A percentile compares a stretch with the other conserved stretches of the same genome.
Evolutionary conservation across 345 rosid species (phyloP).

Genomic region (Nasturtium officinale): DNA sequence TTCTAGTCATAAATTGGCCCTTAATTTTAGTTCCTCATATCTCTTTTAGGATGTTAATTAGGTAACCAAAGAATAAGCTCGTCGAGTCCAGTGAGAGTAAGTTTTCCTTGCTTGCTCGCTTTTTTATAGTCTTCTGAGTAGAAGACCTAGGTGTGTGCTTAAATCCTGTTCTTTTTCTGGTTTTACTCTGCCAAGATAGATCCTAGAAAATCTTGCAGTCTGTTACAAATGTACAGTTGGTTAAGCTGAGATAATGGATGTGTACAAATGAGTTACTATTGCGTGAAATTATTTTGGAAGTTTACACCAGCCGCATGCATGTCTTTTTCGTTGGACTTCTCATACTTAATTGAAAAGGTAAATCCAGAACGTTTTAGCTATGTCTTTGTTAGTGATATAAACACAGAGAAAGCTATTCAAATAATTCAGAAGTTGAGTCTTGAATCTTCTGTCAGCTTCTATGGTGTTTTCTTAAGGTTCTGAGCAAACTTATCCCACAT

Average conservation of each 20-base stretch:
- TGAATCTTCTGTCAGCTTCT: conserved; percentile 21
- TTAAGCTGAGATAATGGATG: conserved; percentile 43
- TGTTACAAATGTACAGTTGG: conserved; percentile 46
- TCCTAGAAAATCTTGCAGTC: conserved; percentile 40
- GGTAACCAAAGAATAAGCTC: conserved; percentile 44
- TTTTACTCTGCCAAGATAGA: conserved; percentile 44
- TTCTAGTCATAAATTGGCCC: conserved; percentile 37
- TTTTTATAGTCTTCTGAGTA: conserved; percentile 33
- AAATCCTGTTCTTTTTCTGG: conserved; percentile 24
- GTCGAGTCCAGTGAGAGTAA: conserved; percentile 35
- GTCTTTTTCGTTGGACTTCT: conserved; percentile 4
- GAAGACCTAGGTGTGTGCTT: conserved; percentile 35
- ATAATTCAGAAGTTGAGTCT: conserved; percentile 31
- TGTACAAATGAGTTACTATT: conserved; percentile 40
- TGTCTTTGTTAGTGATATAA: conserved; percentile 8
- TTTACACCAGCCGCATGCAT: conserved; percentile 29
- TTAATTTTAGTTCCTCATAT: conserved; percentile 33
- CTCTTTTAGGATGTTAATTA: conserved; percentile 39
- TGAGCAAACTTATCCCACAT: conserved; percentile 28
- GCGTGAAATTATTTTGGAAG: conserved; percentile 35
- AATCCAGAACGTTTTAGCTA: conserved; percentile 1
- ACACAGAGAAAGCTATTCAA: not conserved
- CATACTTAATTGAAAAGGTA: conserved; percentile 6
- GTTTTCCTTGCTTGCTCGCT: conserved; percentile 38
- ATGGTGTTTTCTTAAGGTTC: conserved; percentile 21